phyloP scores from a whole-genome alignment of 2,329 filamentous ascomycete species.

The Periconia sp. region DNA sequence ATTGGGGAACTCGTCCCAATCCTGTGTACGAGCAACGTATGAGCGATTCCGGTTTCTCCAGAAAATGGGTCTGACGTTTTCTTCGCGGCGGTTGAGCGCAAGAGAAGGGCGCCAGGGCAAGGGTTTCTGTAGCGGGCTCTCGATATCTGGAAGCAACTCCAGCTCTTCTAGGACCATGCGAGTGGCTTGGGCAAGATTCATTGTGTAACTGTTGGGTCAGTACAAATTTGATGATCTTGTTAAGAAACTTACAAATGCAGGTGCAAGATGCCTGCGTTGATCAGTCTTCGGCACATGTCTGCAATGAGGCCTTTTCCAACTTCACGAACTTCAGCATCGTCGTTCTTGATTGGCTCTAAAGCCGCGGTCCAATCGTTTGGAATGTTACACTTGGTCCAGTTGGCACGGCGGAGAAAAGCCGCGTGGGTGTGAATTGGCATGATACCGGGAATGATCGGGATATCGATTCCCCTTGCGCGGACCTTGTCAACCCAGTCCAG shows the following conservation, averaged over 20 bases:
- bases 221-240: not conserved
- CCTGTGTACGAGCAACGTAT: slow-evolving; percentile 92
- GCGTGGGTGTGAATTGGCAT: slow-evolving; percentile 96
- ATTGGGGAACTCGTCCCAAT: slow-evolving; percentile 99
- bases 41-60: slow-evolving; percentile 98
- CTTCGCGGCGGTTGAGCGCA: slow-evolving; percentile 82
- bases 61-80: slow-evolving; percentile 97
- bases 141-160: slow-evolving; percentile 76
- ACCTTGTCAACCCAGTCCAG: slow-evolving; percentile 88
- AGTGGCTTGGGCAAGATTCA: slow-evolving; percentile 96
- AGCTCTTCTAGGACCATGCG: slow-evolving; percentile 94
- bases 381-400: slow-evolving; percentile 87
- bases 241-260: slow-evolving; percentile 74
- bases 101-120: slow-evolving; percentile 96
- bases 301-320: slow-evolving; percentile 87
- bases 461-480: slow-evolving; percentile 79
- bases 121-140: slow-evolving; percentile 83
- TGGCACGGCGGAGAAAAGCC: slow-evolving; percentile 86
- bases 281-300: slow-evolving; percentile 85
- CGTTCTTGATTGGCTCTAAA: slow-evolving; percentile 93
- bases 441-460: slow-evolving; percentile 85
- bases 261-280: slow-evolving; percentile 82
- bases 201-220: slow-evolving; percentile 73
- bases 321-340: slow-evolving; percentile 89
- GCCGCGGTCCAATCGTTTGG: slow-evolving; percentile 80